These are phyloP conservation scores for Penicillium bialowiezense DNA, from an alignment of 495 filamentous ascomycete genomes.

Conservation along the genomic window DNA sequence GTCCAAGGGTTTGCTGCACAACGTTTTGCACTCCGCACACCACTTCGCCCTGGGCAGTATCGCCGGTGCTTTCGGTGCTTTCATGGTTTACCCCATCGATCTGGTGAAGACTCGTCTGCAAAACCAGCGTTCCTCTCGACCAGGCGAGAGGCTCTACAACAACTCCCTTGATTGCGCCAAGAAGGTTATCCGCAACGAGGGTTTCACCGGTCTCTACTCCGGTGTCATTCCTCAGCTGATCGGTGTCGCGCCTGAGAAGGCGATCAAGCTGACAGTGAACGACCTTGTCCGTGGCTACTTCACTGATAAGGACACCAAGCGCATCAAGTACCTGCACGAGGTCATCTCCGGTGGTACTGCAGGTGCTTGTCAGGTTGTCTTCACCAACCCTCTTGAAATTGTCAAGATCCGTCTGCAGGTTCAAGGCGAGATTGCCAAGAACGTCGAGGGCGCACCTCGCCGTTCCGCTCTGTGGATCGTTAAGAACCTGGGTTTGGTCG, in stretches of 20 bases:
- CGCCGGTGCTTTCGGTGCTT: slow-evolving; percentile 94
- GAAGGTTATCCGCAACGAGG: slow-evolving; percentile 92
- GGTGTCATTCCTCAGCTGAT: slow-evolving; percentile 93
- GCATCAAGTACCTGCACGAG: slow-evolving; percentile 71
- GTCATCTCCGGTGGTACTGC: slow-evolving; percentile 86
- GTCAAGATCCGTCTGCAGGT: slow-evolving; percentile 98
- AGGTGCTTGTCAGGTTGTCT: slow-evolving; percentile 95
- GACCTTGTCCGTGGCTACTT: slow-evolving; percentile 80
- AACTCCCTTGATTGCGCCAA: slow-evolving; percentile 91
- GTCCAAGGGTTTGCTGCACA: slow-evolving; percentile 55
- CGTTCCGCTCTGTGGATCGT: slow-evolving; percentile 98
- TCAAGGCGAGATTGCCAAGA: slow-evolving; percentile 92
- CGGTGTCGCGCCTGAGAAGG: slow-evolving; percentile 96
- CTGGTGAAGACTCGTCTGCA: slow-evolving; percentile 98
- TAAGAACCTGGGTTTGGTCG: slow-evolving; percentile 88
- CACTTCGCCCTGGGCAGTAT: slow-evolving; percentile 85
- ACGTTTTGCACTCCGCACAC: slow-evolving; percentile 73
- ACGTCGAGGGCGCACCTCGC: slow-evolving; percentile 74
- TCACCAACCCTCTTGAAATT: slow-evolving; percentile 97
- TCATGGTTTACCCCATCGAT: slow-evolving; percentile 99
- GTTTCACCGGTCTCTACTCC: slow-evolving; percentile 84
- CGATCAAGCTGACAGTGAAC: slow-evolving; percentile 98
- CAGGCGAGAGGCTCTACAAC: slow-evolving; percentile 88
- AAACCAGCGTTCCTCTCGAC: slow-evolving; percentile 79
- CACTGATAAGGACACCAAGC: slow-evolving; percentile 69